Conservation (phyloP, 1,139 yeast species). For the Candida tropicalis region DNA sequence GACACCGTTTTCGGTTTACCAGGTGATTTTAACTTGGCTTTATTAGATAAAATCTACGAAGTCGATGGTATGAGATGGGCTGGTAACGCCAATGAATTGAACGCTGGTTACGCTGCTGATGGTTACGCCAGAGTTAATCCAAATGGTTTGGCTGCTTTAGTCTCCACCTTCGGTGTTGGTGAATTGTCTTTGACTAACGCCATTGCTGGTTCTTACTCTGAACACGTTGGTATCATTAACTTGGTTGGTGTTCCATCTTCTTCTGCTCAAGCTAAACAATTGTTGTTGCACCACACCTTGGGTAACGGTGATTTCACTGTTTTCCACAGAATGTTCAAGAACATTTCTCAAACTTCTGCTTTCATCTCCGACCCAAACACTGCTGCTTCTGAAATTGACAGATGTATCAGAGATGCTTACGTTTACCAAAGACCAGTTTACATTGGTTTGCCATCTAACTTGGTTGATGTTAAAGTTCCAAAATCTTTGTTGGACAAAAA, state of each 20-base stretch:
- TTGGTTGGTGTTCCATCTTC: conserved; percentile 46
- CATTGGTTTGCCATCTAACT: conserved; percentile 80
- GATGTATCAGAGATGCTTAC: conserved; percentile 73
- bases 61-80: conserved; percentile 44
- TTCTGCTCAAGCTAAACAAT: conserved; percentile 40
- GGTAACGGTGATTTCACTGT: conserved; percentile 51
- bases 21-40: conserved; percentile 42
- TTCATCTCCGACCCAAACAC: conserved; percentile 60
- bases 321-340: conserved; percentile 55
- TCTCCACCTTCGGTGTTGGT: conserved; percentile 48
- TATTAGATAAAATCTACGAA: conserved; percentile 42
- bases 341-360: conserved; percentile 67
- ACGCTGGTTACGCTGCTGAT: conserved; percentile 48
- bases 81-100: conserved; percentile 47
- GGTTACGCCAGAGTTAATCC: conserved; percentile 35
- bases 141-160: conserved; percentile 30
- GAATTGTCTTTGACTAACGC: conserved; percentile 29
- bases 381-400: conserved; percentile 73
- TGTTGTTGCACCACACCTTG: conserved; percentile 46
- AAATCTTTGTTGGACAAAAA: conserved; percentile 60
- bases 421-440: conserved; percentile 80
- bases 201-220: conserved; percentile 46
- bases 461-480: conserved; percentile 67
- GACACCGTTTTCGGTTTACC: conserved; percentile 46
- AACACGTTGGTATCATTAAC: conserved; percentile 43